A percentile compares a stretch with the other conserved stretches of the same genome.
phyloP scores from a whole-genome alignment of 352 stramenopile species.

The Phytophthora hybrid region DNA sequence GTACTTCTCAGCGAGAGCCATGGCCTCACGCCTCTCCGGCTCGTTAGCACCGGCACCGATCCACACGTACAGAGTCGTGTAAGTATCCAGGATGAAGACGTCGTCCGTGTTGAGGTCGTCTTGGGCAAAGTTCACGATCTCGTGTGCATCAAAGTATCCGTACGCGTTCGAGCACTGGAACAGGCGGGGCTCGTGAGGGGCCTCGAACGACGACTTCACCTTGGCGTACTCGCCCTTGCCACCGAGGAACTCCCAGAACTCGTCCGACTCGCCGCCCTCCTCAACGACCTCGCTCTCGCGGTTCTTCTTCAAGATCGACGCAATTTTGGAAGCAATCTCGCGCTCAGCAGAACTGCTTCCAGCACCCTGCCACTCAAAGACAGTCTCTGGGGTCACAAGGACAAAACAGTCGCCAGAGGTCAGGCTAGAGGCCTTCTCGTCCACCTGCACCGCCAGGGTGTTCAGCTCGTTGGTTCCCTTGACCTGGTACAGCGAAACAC shows the following conservation, averaged over 20 bases:
- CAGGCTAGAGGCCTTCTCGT: constrained; percentile 79
- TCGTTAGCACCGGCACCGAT: constrained; percentile 85
- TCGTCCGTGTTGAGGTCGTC: constrained; percentile 93
- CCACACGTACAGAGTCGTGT: constrained; percentile 92
- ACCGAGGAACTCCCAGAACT: constrained; percentile 88
- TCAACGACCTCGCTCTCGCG: constrained; percentile 54
- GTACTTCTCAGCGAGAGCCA: constrained; percentile 79
- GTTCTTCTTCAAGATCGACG: constrained; percentile 65
- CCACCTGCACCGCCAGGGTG: constrained; percentile 87
- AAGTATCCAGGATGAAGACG: constrained; percentile 93
- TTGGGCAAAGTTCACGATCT: constrained; percentile 91
- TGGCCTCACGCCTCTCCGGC: constrained; percentile 70
- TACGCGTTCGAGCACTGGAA: constrained; percentile 93
- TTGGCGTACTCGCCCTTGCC: constrained; percentile 81
- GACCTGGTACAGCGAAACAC: constrained; percentile 91
- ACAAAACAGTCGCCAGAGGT: constrained; percentile 92
- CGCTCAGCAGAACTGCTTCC: constrained; percentile 77
- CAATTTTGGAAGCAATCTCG: constrained; percentile 66
- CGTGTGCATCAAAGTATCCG: constrained; percentile 87
- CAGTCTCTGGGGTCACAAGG: constrained; percentile 72
- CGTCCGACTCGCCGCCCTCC: constrained; percentile 75
- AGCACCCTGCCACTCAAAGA: constrained; percentile 83
- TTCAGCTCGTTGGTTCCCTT: constrained; percentile 89
- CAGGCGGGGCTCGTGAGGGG: constrained; percentile 79
- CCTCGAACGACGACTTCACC: constrained; percentile 68